Evolutionary conservation across 345 rosid genomes (phyloP), one percentile per base, ranked within the genome.

Genomic region (Boechera divaricarpa): DNA sequence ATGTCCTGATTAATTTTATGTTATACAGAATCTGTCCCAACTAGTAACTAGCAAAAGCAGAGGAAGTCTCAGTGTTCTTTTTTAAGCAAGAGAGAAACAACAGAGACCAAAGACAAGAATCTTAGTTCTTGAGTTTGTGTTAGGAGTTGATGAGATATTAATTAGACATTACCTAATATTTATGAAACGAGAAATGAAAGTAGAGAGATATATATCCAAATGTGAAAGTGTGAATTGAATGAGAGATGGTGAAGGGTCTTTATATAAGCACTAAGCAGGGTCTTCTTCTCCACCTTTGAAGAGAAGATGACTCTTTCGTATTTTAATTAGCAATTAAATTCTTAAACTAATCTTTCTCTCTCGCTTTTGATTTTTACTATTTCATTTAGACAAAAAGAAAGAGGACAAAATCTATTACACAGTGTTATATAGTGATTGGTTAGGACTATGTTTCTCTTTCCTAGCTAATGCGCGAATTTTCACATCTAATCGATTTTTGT

Each of bases 141-240:
- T 62, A 13, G 7, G 53, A 75, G 53, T 28, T 49, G 61, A 55
- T 28, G 68, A 59, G 54, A 60, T 33, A 35, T 28, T 15, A 42
- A 6, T 9, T 38, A 48, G 77, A 71, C 29, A 21, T 73, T 36
- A 78, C 81, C 78, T 67, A 78, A 56, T 16, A 28, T 9, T 39
- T 63, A 26, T 31, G 12, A 78, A 67, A 67, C n/a, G 32, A 58
- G 73, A 78, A 26, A 0, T 41, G 58, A 21, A 73, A 52, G 44
- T 33, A 16, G 31, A 51, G 74, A 16, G 31, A 42, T 59, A 49
- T 26, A 26, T 77, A 36, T 77, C 76, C 62, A 77, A 72, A 71
- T 77, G 73, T 57, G 74, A 76, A 68, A 21, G 24, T 21, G 35
- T 49, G 68, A 32, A 51, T 57, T 72, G 81, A 72, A 78, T 59